Percentiles rank a stretch among this genome's conserved stretches.
phyloP scores from a whole-genome alignment of 2,329 filamentous ascomycete genomes.

The Ascocoryne sarcoides region DNA sequence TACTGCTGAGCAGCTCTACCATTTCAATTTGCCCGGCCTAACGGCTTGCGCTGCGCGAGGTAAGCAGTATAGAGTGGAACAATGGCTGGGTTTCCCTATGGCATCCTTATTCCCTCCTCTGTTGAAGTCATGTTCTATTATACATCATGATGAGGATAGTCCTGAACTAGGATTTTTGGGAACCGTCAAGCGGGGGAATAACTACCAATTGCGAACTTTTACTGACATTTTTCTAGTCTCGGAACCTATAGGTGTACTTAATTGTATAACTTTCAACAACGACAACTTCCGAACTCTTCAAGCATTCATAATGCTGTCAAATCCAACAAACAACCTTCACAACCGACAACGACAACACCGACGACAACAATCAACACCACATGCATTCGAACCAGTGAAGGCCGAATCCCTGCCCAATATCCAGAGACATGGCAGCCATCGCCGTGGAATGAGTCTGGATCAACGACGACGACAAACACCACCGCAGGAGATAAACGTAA shows the following conservation, averaged over 20 bases:
- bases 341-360: conserved; percentile 68
- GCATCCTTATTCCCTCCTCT: too few species aligned
- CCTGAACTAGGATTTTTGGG: too few species aligned
- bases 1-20: conserved; percentile 39
- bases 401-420: conserved; percentile 56
- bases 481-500: conserved; percentile 34
- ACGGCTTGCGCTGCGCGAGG: conserved; percentile 82
- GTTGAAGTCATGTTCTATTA: too few species aligned
- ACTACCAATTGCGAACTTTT: too few species aligned
- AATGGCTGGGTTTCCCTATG: too few species aligned
- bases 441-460: conserved; percentile 79
- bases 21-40: conserved; percentile 57
- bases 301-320: conserved; percentile 71
- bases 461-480: conserved; percentile 51
- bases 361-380: conserved; percentile 80
- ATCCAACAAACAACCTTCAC: conserved; percentile 63
- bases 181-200: too few species aligned
- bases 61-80: too few species aligned
- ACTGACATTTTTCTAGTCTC: conserved; percentile 31
- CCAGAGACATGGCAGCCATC: conserved; percentile 51
- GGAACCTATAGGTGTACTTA: conserved; percentile 42
- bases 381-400: conserved; percentile 67
- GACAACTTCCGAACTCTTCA: conserved; percentile 59
- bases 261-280: conserved; percentile 44
- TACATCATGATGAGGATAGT: too few species aligned